Evolutionary conservation across 768 basidiomycete genomes (phyloP).

Genomic region (Trametes gibbosa): DNA sequence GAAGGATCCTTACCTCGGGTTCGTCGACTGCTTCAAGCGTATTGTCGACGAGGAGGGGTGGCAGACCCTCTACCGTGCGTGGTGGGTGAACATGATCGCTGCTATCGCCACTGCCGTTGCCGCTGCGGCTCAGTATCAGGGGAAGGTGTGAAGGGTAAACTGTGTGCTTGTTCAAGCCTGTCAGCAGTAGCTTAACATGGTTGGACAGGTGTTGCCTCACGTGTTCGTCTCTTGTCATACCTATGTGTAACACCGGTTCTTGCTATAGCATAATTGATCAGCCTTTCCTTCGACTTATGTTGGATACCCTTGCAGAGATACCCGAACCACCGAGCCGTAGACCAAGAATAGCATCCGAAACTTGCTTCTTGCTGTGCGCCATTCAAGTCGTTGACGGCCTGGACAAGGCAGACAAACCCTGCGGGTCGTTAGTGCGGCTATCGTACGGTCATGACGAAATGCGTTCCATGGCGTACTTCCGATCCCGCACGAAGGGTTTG

Average conservation of each 20-base stretch:
- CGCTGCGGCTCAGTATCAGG: slow-evolving; percentile 20
- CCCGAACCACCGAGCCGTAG: neutral
- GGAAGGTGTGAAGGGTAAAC: neutral
- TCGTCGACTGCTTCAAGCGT: slow-evolving; percentile 72
- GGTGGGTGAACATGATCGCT: slow-evolving; percentile 79
- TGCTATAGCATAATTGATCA: neutral
- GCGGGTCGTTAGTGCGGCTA: neutral
- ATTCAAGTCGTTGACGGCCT: neutral
- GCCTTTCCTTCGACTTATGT: neutral
- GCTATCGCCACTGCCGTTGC: slow-evolving; percentile 52
- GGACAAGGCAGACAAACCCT: neutral
- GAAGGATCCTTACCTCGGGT: slow-evolving; percentile 73
- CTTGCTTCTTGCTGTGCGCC: neutral
- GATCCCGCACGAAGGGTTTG: neutral
- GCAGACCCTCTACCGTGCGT: slow-evolving; percentile 71
- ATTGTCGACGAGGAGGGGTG: slow-evolving; percentile 81
- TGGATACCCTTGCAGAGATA: neutral
- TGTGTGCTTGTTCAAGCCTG: no score
- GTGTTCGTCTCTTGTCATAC: neutral
- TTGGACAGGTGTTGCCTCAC: neutral
- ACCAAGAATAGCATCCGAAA: neutral
- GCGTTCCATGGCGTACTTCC: neutral
- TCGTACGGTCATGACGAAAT: neutral
- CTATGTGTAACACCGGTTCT: slow-evolving; percentile 5
- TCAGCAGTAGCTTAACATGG: neutral